A percentile compares a stretch with the other conserved stretches of the same genome.
phyloP scores from a whole-genome alignment of 495 filamentous ascomycete genomes.

The Lophiotrema nucula region DNA sequence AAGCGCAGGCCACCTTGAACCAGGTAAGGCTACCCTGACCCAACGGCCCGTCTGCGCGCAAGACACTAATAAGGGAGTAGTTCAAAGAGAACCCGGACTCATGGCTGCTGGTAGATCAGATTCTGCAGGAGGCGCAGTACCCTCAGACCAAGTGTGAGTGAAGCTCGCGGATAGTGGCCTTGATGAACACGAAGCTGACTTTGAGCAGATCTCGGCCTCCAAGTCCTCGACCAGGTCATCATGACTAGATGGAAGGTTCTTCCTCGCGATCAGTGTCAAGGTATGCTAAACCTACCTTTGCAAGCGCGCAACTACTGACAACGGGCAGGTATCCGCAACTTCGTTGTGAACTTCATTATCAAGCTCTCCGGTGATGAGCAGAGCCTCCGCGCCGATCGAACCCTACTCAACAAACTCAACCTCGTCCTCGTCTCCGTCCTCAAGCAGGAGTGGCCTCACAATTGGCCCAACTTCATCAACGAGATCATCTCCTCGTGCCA shows the following conservation, averaged over 20 bases:
- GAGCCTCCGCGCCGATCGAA: conserved; percentile 72
- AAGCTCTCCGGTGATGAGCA: conserved; percentile 86
- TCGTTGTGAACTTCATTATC: conserved; percentile 97
- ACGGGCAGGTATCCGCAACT: conserved; percentile 85
- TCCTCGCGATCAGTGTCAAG: conserved; percentile 91
- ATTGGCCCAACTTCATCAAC: conserved; percentile 99
- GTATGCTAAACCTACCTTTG: conserved; percentile 43
- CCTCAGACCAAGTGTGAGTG: conserved; percentile 96
- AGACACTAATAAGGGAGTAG: conserved; percentile 53
- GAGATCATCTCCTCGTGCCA: conserved; percentile 97
- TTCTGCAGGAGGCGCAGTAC: conserved; percentile 84
- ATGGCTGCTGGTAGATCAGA: conserved; percentile 95
- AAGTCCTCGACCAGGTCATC: conserved; percentile 96
- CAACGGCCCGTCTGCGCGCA: too few relatives aligned
- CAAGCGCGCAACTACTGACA: not conserved
- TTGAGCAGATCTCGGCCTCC: conserved; percentile 76
- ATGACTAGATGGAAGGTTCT: conserved; percentile 99
- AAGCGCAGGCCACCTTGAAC: conserved; percentile 89
- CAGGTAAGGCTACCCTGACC: conserved; percentile 61
- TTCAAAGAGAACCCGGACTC: conserved; percentile 99
- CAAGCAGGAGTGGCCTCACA: conserved; percentile 99
- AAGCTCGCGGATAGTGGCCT: too few relatives aligned
- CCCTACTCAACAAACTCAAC: conserved; percentile 95
- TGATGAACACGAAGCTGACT: too few relatives aligned
- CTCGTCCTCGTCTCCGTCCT: conserved; percentile 94